Evolutionary conservation across 2,329 filamentous ascomycete species (phyloP).

Genomic region (Arthrobotrys conoides): DNA sequence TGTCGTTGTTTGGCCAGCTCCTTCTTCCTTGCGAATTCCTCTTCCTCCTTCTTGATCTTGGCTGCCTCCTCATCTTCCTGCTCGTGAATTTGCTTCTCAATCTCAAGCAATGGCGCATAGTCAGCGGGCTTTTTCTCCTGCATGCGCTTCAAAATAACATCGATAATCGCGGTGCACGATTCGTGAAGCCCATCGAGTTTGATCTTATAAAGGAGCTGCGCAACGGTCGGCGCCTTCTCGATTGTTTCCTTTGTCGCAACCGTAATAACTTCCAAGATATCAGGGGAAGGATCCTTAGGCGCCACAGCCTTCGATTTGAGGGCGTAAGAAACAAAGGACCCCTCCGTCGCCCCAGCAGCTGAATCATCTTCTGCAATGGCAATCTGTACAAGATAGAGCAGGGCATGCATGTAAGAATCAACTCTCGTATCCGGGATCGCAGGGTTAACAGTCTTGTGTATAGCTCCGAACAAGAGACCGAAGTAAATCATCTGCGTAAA

Average conservation of each 20-base stretch:
- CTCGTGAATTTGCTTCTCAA: constrained; percentile 77
- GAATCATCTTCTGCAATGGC: constrained; percentile 84
- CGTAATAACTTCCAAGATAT: constrained; percentile 26
- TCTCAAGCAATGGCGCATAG: constrained; percentile 77
- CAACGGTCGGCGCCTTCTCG: constrained; percentile 75
- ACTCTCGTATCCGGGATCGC: constrained; percentile 84
- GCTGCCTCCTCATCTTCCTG: constrained; percentile 76
- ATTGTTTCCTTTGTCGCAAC: constrained; percentile 71
- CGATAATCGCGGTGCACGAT: constrained; percentile 84
- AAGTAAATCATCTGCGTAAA: constrained; percentile 94
- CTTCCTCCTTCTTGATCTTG: constrained; percentile 79
- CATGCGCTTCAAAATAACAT: constrained; percentile 84
- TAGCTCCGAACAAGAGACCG: constrained; percentile 83
- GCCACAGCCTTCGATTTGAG: constrained; percentile 67
- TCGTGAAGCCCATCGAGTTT: constrained; percentile 82
- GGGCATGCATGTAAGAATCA: constrained; percentile 91
- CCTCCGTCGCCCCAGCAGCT: constrained; percentile 70
- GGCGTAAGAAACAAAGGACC: constrained; percentile 81
- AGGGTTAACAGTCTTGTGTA: constrained; percentile 78
- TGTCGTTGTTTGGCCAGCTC: constrained; percentile 89
- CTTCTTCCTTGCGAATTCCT: constrained; percentile 87
- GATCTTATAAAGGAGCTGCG: constrained; percentile 69
- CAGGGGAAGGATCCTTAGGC: constrained; percentile 5
- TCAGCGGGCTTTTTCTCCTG: constrained; percentile 82
- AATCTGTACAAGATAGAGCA: constrained; percentile 87